A percentile compares a stretch with the other conserved stretches of the same genome.
Conservation (phyloP, 2,329 filamentous ascomycete genomes). For the Pseudopithomyces maydicus region DNA sequence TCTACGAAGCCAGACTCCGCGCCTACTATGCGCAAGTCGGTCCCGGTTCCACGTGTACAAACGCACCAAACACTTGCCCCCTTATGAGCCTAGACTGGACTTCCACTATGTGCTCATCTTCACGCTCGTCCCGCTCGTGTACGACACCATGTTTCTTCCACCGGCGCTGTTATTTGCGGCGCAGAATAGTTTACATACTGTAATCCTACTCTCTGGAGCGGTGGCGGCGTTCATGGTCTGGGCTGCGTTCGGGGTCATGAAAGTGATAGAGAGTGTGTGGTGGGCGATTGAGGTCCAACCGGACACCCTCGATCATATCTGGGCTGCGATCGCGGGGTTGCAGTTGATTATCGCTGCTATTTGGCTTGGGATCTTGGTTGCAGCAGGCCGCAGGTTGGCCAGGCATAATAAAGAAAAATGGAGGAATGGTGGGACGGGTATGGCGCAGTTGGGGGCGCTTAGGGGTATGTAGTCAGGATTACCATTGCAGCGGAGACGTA, state of each 20-base stretch:
- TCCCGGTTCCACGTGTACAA: neutral
- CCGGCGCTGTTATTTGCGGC: neutral
- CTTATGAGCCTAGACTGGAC: neutral
- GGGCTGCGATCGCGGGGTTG: no score
- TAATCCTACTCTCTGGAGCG: neutral
- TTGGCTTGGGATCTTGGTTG: no score
- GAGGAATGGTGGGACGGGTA: no score
- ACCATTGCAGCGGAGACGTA: no score
- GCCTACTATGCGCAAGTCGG: neutral
- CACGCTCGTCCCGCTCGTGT: neutral
- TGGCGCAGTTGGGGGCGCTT: no score
- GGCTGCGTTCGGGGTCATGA: neutral
- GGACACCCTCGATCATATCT: no score
- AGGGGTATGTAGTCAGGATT: no score
- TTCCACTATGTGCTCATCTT: neutral
- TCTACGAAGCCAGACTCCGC: neutral
- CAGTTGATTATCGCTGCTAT: no score
- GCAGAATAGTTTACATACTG: neutral
- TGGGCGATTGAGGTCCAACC: no score
- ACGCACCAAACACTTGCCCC: neutral
- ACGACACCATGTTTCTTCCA: neutral
- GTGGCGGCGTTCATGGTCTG: neutral
- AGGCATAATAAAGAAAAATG: no score
- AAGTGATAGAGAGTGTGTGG: neutral
- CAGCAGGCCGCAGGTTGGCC: no score